Percentiles rank a stretch among this genome's conserved stretches.
Conservation (phyloP, 2,329 filamentous ascomycete species). For the Diaporthe australafricana region DNA sequence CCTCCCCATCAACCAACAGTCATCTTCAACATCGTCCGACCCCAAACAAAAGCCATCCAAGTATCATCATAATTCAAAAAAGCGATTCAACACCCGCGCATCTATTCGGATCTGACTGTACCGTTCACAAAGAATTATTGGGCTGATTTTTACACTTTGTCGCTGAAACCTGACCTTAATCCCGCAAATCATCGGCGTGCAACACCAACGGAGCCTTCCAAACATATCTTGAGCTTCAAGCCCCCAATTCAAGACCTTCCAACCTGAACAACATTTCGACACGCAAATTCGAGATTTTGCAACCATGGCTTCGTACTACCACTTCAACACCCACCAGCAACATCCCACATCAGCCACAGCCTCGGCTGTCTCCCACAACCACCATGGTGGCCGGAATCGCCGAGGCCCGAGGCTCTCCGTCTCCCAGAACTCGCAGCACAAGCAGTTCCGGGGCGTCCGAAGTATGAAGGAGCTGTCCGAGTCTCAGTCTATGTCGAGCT, state of each 20-base stretch:
- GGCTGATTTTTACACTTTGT: conserved; percentile 29
- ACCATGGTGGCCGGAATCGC: conserved; percentile 87
- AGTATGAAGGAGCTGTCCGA: conserved; percentile 89
- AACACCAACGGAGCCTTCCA: neutral
- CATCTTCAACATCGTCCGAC: conserved; percentile 2
- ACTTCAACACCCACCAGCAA: conserved; percentile 70
- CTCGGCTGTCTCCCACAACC: conserved; percentile 74
- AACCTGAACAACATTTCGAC: neutral
- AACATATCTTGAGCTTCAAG: conserved; percentile 12
- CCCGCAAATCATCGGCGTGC: conserved; percentile 31
- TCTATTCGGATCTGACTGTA: neutral
- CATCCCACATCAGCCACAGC: conserved; percentile 66
- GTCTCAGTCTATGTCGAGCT: conserved; percentile 78
- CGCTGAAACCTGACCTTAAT: conserved; percentile 24
- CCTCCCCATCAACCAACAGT: neutral
- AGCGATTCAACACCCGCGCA: no score
- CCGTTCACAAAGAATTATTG: neutral
- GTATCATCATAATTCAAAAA: conserved; percentile 9
- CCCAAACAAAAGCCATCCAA: neutral
- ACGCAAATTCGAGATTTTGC: neutral
- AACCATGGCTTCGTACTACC: conserved; percentile 73
- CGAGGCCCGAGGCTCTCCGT: conserved; percentile 84
- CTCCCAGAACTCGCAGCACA: conserved; percentile 80
- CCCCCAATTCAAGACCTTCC: conserved; percentile 4
- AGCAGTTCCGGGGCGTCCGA: conserved; percentile 87